These are phyloP conservation scores for Blastocystis sp. DNA, from an alignment of 352 stramenopile genomes.

Conservation along the genomic window DNA sequence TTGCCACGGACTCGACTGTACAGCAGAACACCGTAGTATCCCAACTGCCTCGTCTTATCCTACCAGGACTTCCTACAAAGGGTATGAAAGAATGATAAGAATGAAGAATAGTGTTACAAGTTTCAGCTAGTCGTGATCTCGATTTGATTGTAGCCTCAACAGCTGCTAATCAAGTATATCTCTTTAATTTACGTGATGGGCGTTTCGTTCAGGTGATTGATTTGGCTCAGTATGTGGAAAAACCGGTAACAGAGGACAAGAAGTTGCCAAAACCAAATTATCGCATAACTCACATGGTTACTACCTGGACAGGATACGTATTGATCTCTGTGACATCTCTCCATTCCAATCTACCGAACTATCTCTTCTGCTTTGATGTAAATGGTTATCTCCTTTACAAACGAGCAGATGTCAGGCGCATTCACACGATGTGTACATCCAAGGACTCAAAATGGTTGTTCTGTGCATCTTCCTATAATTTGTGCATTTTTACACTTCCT, in stretches of 20 bases:
- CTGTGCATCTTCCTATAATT: slow-evolving; percentile 30
- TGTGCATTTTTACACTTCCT: slow-evolving; percentile 59
- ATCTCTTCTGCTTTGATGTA: slow-evolving; percentile 59
- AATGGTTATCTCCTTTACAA: slow-evolving; percentile 53
- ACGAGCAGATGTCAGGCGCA: slow-evolving; percentile 9
- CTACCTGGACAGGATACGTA: slow-evolving; percentile 60
- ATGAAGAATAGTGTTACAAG: slow-evolving; percentile 41
- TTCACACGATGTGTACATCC: slow-evolving; percentile 51
- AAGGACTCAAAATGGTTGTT: slow-evolving; percentile 58
- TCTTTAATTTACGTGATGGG: slow-evolving; percentile 59
- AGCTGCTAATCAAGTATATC: slow-evolving; percentile 23
- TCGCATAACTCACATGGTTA: slow-evolving; percentile 45
- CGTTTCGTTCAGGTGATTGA: slow-evolving; percentile 60
- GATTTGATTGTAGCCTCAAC: slow-evolving; percentile 56
- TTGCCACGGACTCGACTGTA: not conserved
- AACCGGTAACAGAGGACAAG: not conserved
- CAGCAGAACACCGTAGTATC: not conserved
- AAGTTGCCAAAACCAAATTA: slow-evolving; percentile 47
- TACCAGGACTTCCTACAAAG: slow-evolving; percentile 45
- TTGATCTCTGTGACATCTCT: slow-evolving; percentile 12
- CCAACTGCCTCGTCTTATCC: slow-evolving; percentile 11
- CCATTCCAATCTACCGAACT: slow-evolving; percentile 11
- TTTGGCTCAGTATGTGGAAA: slow-evolving; percentile 5
- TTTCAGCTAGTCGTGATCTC: slow-evolving; percentile 3
- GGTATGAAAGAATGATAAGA: not conserved